phyloP scores from a whole-genome alignment of 2,329 filamentous ascomycete species.

The Sclerotiophoma versabilis region DNA sequence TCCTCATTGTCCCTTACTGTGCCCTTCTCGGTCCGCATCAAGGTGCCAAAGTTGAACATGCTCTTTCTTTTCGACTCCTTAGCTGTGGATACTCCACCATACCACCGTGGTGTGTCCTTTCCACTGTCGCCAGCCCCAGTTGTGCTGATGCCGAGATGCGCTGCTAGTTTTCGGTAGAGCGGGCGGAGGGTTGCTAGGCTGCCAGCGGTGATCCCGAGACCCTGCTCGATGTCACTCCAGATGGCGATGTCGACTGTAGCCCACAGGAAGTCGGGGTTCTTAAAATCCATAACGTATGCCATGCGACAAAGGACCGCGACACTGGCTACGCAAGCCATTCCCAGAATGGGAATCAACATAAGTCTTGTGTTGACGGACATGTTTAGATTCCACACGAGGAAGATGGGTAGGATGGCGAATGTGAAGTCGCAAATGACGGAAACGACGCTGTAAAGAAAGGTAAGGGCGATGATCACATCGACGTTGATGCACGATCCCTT shows the following conservation, averaged over 20 bases:
- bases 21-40: constrained; percentile 34
- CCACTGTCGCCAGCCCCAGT: constrained; percentile 20
- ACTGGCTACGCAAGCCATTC: constrained; percentile 58
- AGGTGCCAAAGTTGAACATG: constrained; percentile 32
- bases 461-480: constrained; percentile 52
- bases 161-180: constrained; percentile 38
- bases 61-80: constrained; percentile 27
- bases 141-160: constrained; percentile 30
- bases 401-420: constrained; percentile 59
- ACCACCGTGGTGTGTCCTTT: constrained; percentile 31
- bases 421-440: constrained; percentile 58
- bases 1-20: constrained; percentile 25
- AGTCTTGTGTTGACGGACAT: constrained; percentile 58
- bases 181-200: constrained; percentile 48
- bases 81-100: constrained; percentile 14
- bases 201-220: constrained; percentile 47
- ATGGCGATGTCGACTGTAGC: constrained; percentile 48
- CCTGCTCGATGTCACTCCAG: constrained; percentile 49
- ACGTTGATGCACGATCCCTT: constrained; percentile 53
- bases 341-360: constrained; percentile 56
- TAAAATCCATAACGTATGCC: constrained; percentile 47
- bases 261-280: constrained; percentile 44
- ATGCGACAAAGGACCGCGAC: constrained; percentile 46
- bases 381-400: constrained; percentile 60
- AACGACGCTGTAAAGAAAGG: constrained; percentile 57